phyloP scores from a whole-genome alignment of 306 rosid species.

The Vachellia pachyceras region DNA sequence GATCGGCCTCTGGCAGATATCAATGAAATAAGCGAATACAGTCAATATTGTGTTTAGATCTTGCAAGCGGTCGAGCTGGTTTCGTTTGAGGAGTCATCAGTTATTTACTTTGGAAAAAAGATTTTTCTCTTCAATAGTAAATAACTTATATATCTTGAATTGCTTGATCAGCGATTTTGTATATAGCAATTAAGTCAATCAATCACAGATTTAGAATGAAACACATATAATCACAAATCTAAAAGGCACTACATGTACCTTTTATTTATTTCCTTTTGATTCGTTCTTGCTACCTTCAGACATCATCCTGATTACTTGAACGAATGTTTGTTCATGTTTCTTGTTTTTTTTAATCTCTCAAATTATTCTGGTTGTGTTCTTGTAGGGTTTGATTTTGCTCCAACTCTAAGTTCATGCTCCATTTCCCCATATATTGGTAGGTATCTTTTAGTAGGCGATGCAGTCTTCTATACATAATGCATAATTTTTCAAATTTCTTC shows the following conservation, averaged over 20 bases:
- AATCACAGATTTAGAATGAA: background rate
- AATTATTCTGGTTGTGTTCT: background rate
- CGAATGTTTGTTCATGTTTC: background rate
- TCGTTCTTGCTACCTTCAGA: background rate
- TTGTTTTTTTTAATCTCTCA: background rate
- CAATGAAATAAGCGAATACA: background rate
- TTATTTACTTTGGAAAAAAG: background rate
- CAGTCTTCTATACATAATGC: conserved; percentile 7
- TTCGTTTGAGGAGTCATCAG: background rate
- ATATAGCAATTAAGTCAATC: background rate
- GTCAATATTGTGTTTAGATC: background rate
- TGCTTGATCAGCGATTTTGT: background rate
- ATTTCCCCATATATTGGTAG: background rate
- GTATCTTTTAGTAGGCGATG: background rate
- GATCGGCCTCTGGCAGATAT: conserved; percentile 8
- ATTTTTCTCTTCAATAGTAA: background rate
- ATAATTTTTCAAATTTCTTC: background rate
- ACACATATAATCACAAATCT: background rate
- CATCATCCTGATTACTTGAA: background rate
- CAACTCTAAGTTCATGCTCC: background rate
- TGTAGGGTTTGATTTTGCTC: background rate
- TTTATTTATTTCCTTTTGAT: background rate
- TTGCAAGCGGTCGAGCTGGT: background rate
- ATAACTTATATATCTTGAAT: background rate
- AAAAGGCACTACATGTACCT: background rate